phyloP scores from a whole-genome alignment of 169 alveolate genomes.

The Neospora caninum region DNA sequence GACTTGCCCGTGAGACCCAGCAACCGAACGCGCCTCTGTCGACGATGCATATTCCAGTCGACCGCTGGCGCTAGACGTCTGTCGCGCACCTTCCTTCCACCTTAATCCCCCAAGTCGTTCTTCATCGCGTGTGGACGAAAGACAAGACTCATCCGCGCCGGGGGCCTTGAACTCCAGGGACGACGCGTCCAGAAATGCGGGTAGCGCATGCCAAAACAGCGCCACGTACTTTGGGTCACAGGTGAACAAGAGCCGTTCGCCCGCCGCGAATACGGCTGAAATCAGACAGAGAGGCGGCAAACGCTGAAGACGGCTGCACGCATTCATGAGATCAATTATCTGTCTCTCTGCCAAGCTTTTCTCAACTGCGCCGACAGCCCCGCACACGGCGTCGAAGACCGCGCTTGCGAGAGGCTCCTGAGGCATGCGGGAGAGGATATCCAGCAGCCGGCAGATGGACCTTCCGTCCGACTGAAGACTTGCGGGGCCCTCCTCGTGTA shows the following conservation, averaged over 20 bases:
- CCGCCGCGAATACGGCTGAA: background rate
- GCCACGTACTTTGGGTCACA: background rate
- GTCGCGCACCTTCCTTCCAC: background rate
- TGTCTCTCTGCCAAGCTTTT: background rate
- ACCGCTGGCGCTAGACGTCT: background rate
- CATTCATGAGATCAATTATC: background rate
- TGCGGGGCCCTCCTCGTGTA: background rate
- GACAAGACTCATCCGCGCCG: background rate
- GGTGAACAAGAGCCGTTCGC: background rate
- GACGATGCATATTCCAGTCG: too few species aligned
- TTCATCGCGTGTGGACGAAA: background rate
- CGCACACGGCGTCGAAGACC: background rate
- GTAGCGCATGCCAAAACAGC: constrained; percentile 3
- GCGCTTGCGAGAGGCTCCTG: background rate
- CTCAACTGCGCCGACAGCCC: background rate
- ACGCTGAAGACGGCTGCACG: background rate
- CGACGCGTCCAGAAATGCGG: background rate
- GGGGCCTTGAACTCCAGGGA: background rate
- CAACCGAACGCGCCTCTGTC: background rate
- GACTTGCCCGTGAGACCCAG: background rate
- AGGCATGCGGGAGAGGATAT: background rate
- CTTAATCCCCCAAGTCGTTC: background rate
- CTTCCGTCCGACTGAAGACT: background rate
- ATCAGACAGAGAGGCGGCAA: background rate
- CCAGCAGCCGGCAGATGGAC: background rate